Percentiles rank a stretch among this genome's conserved stretches.
These are phyloP conservation scores for Aegilops longissima DNA, from an alignment of 176 grass and related monocot genomes.

Conservation along the genomic window DNA sequence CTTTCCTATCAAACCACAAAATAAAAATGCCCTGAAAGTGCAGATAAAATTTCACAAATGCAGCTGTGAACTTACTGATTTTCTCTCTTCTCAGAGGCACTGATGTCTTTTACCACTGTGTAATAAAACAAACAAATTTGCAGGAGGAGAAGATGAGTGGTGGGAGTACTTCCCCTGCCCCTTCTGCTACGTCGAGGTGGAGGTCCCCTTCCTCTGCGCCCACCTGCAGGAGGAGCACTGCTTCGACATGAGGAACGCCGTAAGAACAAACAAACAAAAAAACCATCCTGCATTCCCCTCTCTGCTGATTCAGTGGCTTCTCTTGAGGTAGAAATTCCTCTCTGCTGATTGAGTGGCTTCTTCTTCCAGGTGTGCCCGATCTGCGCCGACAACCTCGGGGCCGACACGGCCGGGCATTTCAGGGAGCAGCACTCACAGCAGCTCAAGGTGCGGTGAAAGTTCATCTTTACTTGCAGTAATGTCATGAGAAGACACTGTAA, in stretches of 20 bases:
- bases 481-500: background rate
- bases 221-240: conserved; percentile 76
- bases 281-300: background rate
- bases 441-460: no score
- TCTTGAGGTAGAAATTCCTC: background rate
- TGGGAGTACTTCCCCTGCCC: conserved; percentile 76
- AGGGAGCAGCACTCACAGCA: conserved; percentile 40
- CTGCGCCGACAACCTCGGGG: conserved; percentile 51
- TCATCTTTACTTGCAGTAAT: no score
- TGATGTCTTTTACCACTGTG: background rate
- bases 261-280: background rate
- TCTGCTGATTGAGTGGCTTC: no score
- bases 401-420: conserved; percentile 54
- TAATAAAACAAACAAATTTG: background rate
- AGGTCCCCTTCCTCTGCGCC: conserved; percentile 45
- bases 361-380: conserved; percentile 58
- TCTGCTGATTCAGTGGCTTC: background rate
- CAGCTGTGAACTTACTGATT: background rate
- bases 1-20: background rate
- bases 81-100: background rate
- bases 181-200: conserved; percentile 62
- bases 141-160: conserved; percentile 39
- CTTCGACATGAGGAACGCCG: conserved; percentile 60
- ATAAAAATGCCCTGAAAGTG: background rate
- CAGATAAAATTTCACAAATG: background rate